Evolutionary conservation across 108 stramenopile species (phyloP).

Genomic region (Nitzschia sp.): DNA sequence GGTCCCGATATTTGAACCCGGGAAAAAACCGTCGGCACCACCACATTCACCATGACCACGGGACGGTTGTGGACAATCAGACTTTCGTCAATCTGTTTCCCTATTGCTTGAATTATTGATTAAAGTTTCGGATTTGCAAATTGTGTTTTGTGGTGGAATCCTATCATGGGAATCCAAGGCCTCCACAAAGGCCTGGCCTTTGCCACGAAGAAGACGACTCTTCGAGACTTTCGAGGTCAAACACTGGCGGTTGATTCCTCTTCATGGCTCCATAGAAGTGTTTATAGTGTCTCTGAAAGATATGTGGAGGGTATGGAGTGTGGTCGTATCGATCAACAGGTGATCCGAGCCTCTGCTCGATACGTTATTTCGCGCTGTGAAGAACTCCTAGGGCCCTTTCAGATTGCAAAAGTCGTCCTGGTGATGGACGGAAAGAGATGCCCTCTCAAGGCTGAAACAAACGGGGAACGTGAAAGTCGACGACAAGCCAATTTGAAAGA

Average conservation of each 20-base stretch:
- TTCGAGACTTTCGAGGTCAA: conserved; percentile 58
- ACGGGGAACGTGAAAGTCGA: conserved; percentile 61
- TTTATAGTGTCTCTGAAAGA: conserved; percentile 73
- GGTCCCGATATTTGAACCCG: too few species aligned
- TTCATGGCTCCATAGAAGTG: conserved; percentile 87
- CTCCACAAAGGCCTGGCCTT: conserved; percentile 67
- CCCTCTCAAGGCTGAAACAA: conserved; percentile 77
- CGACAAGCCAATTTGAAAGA: conserved; percentile 61
- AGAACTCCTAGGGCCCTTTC: conserved; percentile 54
- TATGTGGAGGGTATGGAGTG: conserved; percentile 70
- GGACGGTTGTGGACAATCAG: too few species aligned
- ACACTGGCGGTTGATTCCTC: conserved; percentile 81
- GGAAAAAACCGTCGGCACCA: too few species aligned
- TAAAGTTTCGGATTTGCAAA: too few species aligned
- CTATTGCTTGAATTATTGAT: too few species aligned
- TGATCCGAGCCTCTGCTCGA: conserved; percentile 46
- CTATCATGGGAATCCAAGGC: conserved; percentile 78
- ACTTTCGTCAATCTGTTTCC: too few species aligned
- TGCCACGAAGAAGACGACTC: conserved; percentile 50
- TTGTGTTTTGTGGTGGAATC: too few species aligned
- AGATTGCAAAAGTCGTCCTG: conserved; percentile 55
- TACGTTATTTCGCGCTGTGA: conserved; percentile 72
- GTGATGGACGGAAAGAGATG: conserved; percentile 87
- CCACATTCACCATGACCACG: too few species aligned
- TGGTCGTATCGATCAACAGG: conserved; percentile 43